Conservation (phyloP, 768 basidiomycete genomes). For the Holtermannia corniformis region DNA sequence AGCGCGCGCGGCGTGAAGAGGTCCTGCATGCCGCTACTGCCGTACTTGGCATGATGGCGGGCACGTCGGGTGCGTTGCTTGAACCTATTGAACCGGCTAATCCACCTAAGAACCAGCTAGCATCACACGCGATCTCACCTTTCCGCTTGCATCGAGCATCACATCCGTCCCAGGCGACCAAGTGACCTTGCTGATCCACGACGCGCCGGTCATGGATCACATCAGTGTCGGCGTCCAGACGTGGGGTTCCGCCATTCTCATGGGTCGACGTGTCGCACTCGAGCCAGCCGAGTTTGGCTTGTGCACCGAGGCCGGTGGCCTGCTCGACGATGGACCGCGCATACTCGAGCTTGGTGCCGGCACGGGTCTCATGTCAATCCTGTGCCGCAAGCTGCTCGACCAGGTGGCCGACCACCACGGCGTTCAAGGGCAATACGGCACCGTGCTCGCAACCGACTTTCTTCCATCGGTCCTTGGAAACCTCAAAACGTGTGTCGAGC, state of each 20-base stretch:
- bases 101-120: background rate
- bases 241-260: constrained; percentile 39
- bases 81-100: background rate
- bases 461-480: constrained; percentile 33
- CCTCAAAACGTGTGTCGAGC: constrained; percentile 34
- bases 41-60: constrained; percentile 37
- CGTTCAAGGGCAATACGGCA: background rate
- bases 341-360: constrained; percentile 40
- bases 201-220: constrained; percentile 40
- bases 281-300: constrained; percentile 27
- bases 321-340: constrained; percentile 7
- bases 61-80: constrained; percentile 29
- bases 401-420: constrained; percentile 1
- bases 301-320: background rate
- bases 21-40: constrained; percentile 35
- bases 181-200: constrained; percentile 25
- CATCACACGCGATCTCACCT: constrained; percentile 31
- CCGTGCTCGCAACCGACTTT: constrained; percentile 38
- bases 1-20: constrained; percentile 11
- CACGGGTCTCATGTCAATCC: constrained; percentile 36
- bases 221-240: constrained; percentile 41
- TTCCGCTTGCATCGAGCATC: constrained; percentile 26
- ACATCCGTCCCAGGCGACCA: constrained; percentile 6
- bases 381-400: constrained; percentile 34
- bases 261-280: constrained; percentile 32